These are phyloP conservation scores for Cetradonia linearis DNA, from an alignment of 495 filamentous ascomycete genomes.

Conservation along the genomic window DNA sequence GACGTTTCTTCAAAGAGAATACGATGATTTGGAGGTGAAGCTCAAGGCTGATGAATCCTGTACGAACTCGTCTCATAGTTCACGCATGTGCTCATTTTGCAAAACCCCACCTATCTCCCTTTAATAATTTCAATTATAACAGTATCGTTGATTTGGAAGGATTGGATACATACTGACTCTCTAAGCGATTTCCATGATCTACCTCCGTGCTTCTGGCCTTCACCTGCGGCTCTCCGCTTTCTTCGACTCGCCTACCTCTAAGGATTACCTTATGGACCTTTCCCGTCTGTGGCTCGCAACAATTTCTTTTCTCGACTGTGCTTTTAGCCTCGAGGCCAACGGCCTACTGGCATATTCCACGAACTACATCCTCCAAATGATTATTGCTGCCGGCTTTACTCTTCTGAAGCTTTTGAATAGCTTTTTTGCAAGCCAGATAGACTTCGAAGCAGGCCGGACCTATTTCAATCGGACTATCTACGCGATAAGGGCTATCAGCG, in stretches of 20 bases:
- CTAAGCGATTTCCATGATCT: constrained; percentile 55
- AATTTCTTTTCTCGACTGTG: constrained; percentile 61
- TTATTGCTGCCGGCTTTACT: constrained; percentile 76
- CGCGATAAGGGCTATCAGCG: constrained; percentile 66
- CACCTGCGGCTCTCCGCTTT: constrained; percentile 81
- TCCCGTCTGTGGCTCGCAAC: constrained; percentile 68
- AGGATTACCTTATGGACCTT: constrained; percentile 67
- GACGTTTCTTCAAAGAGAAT: constrained; percentile 43
- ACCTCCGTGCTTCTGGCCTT: constrained; percentile 67
- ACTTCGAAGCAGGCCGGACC: constrained; percentile 60
- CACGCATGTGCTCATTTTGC: neutral
- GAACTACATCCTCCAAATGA: constrained; percentile 87
- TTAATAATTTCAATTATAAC: too few relatives aligned
- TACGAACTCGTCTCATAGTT: constrained; percentile 23
- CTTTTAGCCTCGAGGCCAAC: constrained; percentile 49
- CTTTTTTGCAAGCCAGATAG: constrained; percentile 64
- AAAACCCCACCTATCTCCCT: neutral
- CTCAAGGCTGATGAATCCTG: constrained; percentile 37
- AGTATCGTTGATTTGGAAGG: neutral
- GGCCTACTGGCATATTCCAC: constrained; percentile 59
- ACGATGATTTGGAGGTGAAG: constrained; percentile 42
- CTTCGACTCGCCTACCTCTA: constrained; percentile 68
- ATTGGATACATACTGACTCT: constrained; percentile 29
- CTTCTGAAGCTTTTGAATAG: constrained; percentile 78
- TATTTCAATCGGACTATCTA: constrained; percentile 70